phyloP scores from a whole-genome alignment of 73 alveolate genomes.

The Durusdinium trenchii region DNA sequence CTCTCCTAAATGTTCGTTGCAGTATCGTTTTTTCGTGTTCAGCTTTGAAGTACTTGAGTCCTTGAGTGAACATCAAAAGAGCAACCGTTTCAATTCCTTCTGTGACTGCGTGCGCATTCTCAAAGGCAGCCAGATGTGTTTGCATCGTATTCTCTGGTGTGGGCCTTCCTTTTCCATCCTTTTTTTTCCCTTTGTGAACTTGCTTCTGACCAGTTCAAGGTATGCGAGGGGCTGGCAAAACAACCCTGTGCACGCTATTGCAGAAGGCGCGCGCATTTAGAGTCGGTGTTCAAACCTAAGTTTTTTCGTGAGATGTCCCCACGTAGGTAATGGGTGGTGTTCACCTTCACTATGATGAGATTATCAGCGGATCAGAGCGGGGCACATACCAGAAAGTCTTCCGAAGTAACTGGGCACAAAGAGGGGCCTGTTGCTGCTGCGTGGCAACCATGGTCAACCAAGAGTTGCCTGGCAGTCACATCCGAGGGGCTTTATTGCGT shows the following conservation, averaged over 20 bases:
- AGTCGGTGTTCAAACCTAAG: not conserved
- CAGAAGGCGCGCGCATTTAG: slow-evolving; percentile 19
- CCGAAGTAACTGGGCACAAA: slow-evolving; percentile 4
- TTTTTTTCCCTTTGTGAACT: too few species aligned
- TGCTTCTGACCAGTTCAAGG: too few species aligned
- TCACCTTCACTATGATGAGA: slow-evolving; percentile 73
- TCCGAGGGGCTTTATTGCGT: too few species aligned
- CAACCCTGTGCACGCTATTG: slow-evolving; percentile 62
- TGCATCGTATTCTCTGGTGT: slow-evolving; percentile 49
- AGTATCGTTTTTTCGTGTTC: too few species aligned
- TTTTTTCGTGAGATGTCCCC: not conserved
- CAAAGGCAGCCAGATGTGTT: slow-evolving; percentile 44
- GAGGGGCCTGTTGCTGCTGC: not conserved
- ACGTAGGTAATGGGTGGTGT: slow-evolving; percentile 58
- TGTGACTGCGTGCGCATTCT: not conserved
- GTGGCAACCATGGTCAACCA: not conserved
- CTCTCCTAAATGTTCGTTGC: too few species aligned
- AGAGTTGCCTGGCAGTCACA: too few species aligned
- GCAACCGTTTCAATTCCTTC: not conserved
- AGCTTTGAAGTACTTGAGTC: too few species aligned
- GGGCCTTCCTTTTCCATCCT: not conserved
- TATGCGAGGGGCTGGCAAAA: slow-evolving; percentile 91
- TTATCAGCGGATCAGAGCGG: not conserved
- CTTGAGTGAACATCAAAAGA: too few species aligned
- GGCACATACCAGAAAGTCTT: not conserved